Conservation (phyloP, 1,284 basidiomycete genomes). For the Boletus sp. region DNA sequence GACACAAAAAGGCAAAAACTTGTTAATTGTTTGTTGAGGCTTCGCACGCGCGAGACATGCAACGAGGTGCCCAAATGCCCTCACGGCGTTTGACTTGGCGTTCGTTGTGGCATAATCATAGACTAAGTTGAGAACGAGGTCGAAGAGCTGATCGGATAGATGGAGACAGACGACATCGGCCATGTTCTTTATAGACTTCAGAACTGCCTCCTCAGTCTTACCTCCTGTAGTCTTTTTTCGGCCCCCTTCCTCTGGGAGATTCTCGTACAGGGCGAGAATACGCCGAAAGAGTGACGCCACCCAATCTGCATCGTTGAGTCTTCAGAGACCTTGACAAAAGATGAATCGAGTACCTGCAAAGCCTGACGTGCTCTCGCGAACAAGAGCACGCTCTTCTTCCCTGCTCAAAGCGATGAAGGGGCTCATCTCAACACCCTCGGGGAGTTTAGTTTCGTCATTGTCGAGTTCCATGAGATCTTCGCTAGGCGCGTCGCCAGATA, state of each 20-base stretch:
- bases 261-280: conserved; percentile 85
- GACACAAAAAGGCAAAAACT: conserved; percentile 78
- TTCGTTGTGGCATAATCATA: conserved; percentile 86
- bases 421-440: conserved; percentile 53
- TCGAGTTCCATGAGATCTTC: conserved; percentile 57
- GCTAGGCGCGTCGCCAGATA: conserved; percentile 49
- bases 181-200: conserved; percentile 80
- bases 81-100: conserved; percentile 83
- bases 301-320: conserved; percentile 61
- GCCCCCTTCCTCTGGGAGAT: conserved; percentile 91
- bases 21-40: conserved; percentile 73
- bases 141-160: conserved; percentile 84
- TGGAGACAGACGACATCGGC: conserved; percentile 85
- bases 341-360: conserved; percentile 59
- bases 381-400: conserved; percentile 71
- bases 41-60: conserved; percentile 81
- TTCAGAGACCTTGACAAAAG: conserved; percentile 2
- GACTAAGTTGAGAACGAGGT: conserved; percentile 81
- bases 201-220: conserved; percentile 79
- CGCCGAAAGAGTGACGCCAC: conserved; percentile 83
- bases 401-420: conserved; percentile 49
- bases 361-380: conserved; percentile 73
- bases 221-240: conserved; percentile 79
- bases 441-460: conserved; percentile 40
- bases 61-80: conserved; percentile 87